Evolutionary conservation across 179 eudicot species (phyloP), one percentile per base, ranked within the genome.

Genomic region (Heliamphora pulchella): DNA sequence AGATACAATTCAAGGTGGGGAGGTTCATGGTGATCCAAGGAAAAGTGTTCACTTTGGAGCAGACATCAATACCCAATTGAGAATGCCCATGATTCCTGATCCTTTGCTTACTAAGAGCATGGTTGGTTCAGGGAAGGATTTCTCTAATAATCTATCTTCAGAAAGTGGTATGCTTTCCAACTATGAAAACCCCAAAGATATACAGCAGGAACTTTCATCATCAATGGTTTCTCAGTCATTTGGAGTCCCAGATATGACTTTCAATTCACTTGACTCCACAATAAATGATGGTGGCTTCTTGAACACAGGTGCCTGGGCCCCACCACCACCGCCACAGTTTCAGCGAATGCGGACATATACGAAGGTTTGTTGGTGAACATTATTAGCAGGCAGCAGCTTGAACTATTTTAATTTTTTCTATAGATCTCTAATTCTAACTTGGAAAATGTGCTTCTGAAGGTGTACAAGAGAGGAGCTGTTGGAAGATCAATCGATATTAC

Each of bases 381-480:
- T 62, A 44, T 41, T 47, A 13, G 0, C 13, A 9, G 4, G 22
- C 11, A 54, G 66, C 54, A 61, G 20, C 65, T 47, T 7, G 11
- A 78, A 54, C 50, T 39, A 43, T 63, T 44, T 31, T 8, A 15
- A 22, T 50, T 53, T 14, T 75, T 70, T 41, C 18, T 66, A 53
- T 54, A 50, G 39, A 43, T 63, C n/a, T 48, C 47, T 43, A 55
- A 20, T 31, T 79, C 76, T 63, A 64, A 59, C 75, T 61, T 74
- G 80, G 46, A 3, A 78, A 59, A 15, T 64, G 54, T 58, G 54
- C 71, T 77, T 54, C 6, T 88, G 81, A 77, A 96, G 99, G 99
- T 94, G 43, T 90, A 96, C 90, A 96, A 96, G 84, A 94, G 98
- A 63, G 99, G 98, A 84, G 99, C 99, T 46, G 99, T 96, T 70